Evolutionary conservation across 495 filamentous ascomycete genomes (phyloP), one percentile per base, ranked within the genome.

Genomic region (Podospora pseudopauciseta): DNA sequence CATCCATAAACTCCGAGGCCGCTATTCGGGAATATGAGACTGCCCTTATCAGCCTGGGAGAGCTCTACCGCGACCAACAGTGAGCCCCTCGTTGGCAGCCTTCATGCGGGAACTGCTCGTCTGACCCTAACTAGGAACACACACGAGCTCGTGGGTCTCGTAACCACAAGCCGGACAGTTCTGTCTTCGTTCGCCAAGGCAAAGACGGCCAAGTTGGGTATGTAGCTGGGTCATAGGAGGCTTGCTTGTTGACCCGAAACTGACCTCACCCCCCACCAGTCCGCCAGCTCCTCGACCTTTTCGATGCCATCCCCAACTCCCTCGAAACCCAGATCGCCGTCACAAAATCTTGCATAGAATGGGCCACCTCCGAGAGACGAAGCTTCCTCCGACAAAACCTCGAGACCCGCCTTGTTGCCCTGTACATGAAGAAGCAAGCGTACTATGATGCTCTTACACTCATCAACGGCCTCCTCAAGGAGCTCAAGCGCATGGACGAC

Each of bases 301-400:
- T 98, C 84, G 88, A 92, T 67, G 86, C 89, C 72, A 97, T 97
- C 71, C 95, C 95, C 60, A 91, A 97, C 79, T 94, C 92, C 65
- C 87, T 90, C 79, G 94, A 97, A 71, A 92, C 91, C 79, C 95
- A 98, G 82, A 90, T 94, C 73, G 81, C 90, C 78, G 91, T 97
- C 71, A 98, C 96, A 70, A 94, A 94, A 80, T 96, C 93, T 74
- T 97, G 93, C 83, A 98, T 99, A 86, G 95, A 98, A 85, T 99
- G 95, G 95, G 95, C 95, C 56, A 90, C 94, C 66, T 89, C 92
- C 54, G 93, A 97, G 80, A 89, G 91, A 63, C 90, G 94, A 69
- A 90, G 91, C 58, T 99, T 99, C 86, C 88, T 98, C 61, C 93
- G 95, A 64, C 95, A 99, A 83, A 95, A 94, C 80, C 92, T 99